Conservation (phyloP, 192 early-diverging fungal genomes). For the Thamnidium elegans region DNA sequence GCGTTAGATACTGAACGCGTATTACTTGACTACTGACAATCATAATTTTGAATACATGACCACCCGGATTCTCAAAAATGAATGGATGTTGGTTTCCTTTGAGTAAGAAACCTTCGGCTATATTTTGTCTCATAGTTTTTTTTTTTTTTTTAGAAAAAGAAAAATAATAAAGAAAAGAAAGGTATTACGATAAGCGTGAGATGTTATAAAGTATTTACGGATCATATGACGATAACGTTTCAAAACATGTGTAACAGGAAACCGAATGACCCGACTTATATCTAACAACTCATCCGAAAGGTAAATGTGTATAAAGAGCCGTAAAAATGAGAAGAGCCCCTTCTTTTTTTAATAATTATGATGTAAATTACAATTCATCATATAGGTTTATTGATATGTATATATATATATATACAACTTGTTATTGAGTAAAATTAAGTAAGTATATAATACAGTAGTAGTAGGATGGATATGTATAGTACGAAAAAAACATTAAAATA, state of each 20-base stretch:
- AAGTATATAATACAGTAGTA: too few relatives aligned
- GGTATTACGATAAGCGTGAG: background rate
- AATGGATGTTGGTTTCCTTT: background rate
- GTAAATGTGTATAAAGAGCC: too few relatives aligned
- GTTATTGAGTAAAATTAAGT: too few relatives aligned
- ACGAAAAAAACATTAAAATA: background rate
- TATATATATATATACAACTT: too few relatives aligned
- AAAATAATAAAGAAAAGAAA: background rate
- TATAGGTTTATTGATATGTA: too few relatives aligned
- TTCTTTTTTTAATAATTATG: too few relatives aligned
- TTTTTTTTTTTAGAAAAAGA: background rate
- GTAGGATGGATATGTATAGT: too few relatives aligned
- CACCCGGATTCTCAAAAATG: constrained; percentile 2
- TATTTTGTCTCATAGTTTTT: constrained; percentile 15
- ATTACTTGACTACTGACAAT: background rate
- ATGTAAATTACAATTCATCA: too few relatives aligned
- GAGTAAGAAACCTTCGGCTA: constrained; percentile 9
- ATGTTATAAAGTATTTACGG: background rate
- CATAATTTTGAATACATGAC: constrained; percentile 3
- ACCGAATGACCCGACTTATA: too few relatives aligned
- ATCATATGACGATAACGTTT: background rate
- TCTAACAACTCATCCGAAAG: too few relatives aligned
- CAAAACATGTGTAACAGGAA: background rate
- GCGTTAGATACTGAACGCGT: constrained; percentile 5
- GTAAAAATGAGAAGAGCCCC: too few relatives aligned